phyloP scores from a whole-genome alignment of 2,329 filamentous ascomycete genomes.

The Tolypocladium paradoxum region DNA sequence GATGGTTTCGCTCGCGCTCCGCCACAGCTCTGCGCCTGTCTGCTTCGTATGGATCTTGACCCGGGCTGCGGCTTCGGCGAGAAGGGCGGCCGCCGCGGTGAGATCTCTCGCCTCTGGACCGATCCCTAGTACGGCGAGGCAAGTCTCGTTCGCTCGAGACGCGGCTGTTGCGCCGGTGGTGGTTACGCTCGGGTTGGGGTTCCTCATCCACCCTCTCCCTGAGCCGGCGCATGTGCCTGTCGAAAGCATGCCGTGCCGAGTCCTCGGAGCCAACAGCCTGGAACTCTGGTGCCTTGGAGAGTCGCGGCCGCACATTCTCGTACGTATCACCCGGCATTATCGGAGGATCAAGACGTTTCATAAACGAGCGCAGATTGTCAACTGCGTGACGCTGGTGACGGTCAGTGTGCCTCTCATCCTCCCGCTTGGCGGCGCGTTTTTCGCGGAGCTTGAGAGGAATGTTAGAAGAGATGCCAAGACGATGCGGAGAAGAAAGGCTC shows the following conservation, averaged over 20 bases:
- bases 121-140: slow-evolving; percentile 52
- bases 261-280: slow-evolving; percentile 75
- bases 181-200: slow-evolving; percentile 42
- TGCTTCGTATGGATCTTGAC: slow-evolving; percentile 87
- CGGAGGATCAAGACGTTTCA: slow-evolving; percentile 85
- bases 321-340: slow-evolving; percentile 70
- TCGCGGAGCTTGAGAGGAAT: slow-evolving; percentile 54
- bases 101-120: slow-evolving; percentile 49
- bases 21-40: slow-evolving; percentile 89
- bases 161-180: slow-evolving; percentile 47
- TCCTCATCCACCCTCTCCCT: slow-evolving; percentile 88
- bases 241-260: slow-evolving; percentile 71
- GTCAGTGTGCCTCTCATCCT: slow-evolving; percentile 78
- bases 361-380: slow-evolving; percentile 72
- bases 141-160: slow-evolving; percentile 38
- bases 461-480: slow-evolving; percentile 4
- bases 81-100: slow-evolving; percentile 46
- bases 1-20: slow-evolving; percentile 87
- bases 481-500: slow-evolving; percentile 14
- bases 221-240: slow-evolving; percentile 83
- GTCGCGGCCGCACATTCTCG: slow-evolving; percentile 72
- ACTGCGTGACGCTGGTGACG: slow-evolving; percentile 75
- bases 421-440: slow-evolving; percentile 69
- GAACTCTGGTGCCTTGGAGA: slow-evolving; percentile 77
- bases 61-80: slow-evolving; percentile 75